These are phyloP conservation scores for Cucurbita moschata DNA, from an alignment of 306 rosid species.

Conservation along the genomic window DNA sequence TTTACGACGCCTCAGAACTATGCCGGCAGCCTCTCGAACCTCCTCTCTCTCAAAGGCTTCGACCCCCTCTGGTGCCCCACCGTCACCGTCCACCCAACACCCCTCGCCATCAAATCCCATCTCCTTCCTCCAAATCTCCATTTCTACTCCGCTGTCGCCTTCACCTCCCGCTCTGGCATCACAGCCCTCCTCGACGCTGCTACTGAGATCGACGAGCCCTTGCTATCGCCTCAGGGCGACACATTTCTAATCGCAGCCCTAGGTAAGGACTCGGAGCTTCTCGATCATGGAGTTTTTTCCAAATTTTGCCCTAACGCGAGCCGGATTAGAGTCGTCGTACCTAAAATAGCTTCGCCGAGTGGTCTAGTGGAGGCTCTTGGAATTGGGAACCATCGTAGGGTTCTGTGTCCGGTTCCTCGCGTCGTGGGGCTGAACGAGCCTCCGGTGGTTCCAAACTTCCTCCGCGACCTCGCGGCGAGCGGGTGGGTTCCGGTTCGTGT, in stretches of 20 bases:
- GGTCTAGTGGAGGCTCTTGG: constrained; percentile 29
- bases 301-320: constrained; percentile 12
- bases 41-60: constrained; percentile 33
- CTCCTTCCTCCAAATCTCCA: constrained; percentile 32
- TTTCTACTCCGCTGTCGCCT: constrained; percentile 51
- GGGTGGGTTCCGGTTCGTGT: constrained; percentile 45
- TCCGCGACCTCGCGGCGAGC: constrained; percentile 22
- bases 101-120: constrained; percentile 26
- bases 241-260: constrained; percentile 54
- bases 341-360: constrained; percentile 40
- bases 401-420: constrained; percentile 47
- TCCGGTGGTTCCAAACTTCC: constrained; percentile 53
- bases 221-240: constrained; percentile 27
- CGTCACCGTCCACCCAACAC: constrained; percentile 29
- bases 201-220: constrained; percentile 19
- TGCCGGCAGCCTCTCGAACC: constrained; percentile 34
- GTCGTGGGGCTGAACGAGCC: constrained; percentile 50
- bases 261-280: constrained; percentile 59
- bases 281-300: constrained; percentile 17
- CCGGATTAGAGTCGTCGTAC: constrained; percentile 35
- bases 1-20: constrained; percentile 68
- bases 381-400: constrained; percentile 22
- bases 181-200: constrained; percentile 32
- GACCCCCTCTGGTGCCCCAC: constrained; percentile 50
- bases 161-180: constrained; percentile 61